Percentiles rank a stretch among this genome's conserved stretches.
Conservation (phyloP, 371 early-diverging fungal genomes). For the Haplosporangium sp. region DNA sequence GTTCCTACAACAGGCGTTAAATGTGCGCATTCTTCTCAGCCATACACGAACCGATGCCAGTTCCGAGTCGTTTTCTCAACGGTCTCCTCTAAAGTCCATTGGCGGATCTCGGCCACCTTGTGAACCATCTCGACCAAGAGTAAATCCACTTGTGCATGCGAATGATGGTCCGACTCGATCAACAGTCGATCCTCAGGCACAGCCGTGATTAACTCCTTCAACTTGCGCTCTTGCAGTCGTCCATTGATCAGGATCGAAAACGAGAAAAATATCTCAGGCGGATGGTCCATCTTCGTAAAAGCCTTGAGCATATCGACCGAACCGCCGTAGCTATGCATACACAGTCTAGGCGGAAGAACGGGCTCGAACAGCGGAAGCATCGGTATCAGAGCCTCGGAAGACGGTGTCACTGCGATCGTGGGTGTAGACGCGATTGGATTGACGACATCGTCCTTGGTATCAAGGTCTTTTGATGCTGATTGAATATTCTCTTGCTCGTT, state of each 20-base stretch:
- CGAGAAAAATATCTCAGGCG: conserved; percentile 67
- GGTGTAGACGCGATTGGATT: not conserved
- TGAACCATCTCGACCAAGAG: conserved; percentile 69
- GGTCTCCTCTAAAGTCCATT: conserved; percentile 72
- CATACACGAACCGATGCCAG: conserved; percentile 69
- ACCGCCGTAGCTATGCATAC: conserved; percentile 90
- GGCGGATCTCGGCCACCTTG: conserved; percentile 73
- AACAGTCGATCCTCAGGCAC: conserved; percentile 83
- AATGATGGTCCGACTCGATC: conserved; percentile 86
- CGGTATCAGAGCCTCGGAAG: not conserved
- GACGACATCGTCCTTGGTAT: not conserved
- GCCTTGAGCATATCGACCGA: conserved; percentile 77
- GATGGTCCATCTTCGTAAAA: conserved; percentile 60
- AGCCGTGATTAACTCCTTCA: conserved; percentile 64
- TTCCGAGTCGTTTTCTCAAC: conserved; percentile 67
- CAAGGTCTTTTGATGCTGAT: not conserved
- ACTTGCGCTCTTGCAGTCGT: conserved; percentile 59
- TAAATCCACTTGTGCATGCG: conserved; percentile 62
- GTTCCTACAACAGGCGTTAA: too few species aligned
- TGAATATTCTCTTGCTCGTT: not conserved
- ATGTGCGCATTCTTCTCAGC: conserved; percentile 1
- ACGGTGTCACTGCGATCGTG: not conserved
- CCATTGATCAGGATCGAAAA: conserved; percentile 74
- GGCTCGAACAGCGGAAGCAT: conserved; percentile 17
- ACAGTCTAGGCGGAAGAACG: conserved; percentile 72